Percentiles rank a stretch among this genome's conserved stretches.
phyloP scores from a whole-genome alignment of 2,329 filamentous ascomycete species.

The Xylariaceae sp. region DNA sequence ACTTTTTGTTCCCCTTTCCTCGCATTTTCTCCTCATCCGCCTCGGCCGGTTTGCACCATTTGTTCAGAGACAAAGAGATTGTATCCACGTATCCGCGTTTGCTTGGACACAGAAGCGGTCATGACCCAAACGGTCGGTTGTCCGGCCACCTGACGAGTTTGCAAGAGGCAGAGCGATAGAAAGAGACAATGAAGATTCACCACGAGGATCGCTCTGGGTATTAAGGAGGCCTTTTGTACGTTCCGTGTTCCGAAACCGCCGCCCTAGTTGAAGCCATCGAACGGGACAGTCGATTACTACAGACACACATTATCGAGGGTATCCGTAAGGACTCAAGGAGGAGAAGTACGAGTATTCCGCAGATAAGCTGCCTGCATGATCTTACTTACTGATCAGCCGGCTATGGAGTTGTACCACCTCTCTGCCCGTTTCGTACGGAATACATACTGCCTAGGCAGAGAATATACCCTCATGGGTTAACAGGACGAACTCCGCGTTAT shows the following conservation, averaged over 20 bases:
- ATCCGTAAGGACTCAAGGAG: background rate
- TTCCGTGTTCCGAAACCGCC: background rate
- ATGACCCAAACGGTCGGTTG: conserved; percentile 8
- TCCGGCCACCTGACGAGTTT: conserved; percentile 2
- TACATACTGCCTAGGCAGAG: no score
- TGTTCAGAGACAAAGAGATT: conserved; percentile 10
- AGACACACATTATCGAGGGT: background rate
- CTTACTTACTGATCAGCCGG: conserved; percentile 7
- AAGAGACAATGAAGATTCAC: background rate
- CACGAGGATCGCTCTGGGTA: conserved; percentile 4
- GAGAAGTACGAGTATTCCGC: background rate
- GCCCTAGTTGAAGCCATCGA: background rate
- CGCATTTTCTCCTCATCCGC: no score
- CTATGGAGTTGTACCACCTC: background rate
- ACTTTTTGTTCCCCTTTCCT: background rate
- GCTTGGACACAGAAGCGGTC: background rate
- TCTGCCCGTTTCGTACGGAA: no score
- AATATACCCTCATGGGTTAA: no score
- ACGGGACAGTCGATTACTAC: background rate
- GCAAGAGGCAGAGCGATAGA: conserved; percentile 1
- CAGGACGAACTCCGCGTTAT: no score
- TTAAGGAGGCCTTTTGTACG: background rate
- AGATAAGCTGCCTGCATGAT: background rate
- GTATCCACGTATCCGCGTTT: conserved; percentile 1
- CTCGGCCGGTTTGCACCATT: conserved; percentile 1